Base-by-base conservation (phyloP, 139 green algal species). In the Coelastrella sp. region DNA sequence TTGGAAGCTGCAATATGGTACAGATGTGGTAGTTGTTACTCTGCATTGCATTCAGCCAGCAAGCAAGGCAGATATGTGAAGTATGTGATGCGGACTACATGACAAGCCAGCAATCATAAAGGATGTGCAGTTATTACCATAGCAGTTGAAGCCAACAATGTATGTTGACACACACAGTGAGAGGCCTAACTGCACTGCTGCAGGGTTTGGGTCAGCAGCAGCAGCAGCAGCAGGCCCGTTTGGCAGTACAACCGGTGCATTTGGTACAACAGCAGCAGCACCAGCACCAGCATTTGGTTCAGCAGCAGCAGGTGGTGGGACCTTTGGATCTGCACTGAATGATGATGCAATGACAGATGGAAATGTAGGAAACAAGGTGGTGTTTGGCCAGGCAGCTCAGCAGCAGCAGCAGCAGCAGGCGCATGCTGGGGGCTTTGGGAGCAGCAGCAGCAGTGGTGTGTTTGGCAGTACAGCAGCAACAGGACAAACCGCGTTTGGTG, bases 391-490 rank as follows among this genome's bases (percentile, higher is more conserved):
- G 8, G 50, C 48, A 25, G 73, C 73, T 19, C 69, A 79, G 15
- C 73, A 81, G 48, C 73, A 81, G 48, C 73, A 81, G 73, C 73
- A 81, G 73, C 73, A 81, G 73, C 73, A 68, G 50, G 37, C 27
- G 25, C 6, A 19, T 8, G 5, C 3, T 9, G 45, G 0, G 27
- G 43, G n/a, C n/a, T 66, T 79, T 64, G 43, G n/a, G 30, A 74
- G 32, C 34, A 27, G 19, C 67, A 53, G 67, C 34, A 15, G 13
- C 9, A 32, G 69, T 2, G 13, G 30, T 60, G 38, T 19, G 13
- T 62, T 30, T 41, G 66, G 75, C 53, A 53, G 51, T 60, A 71
- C 53, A 53, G 75, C 73, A 67, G 73, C 73, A 66, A 51, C 45
- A 66, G 73, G 43, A 67, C 30, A 5, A 32, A n/a, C n/a, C n/a